Base-by-base conservation (phyloP, 257 asterid genomes). In the Mitragyna speciosa region DNA sequence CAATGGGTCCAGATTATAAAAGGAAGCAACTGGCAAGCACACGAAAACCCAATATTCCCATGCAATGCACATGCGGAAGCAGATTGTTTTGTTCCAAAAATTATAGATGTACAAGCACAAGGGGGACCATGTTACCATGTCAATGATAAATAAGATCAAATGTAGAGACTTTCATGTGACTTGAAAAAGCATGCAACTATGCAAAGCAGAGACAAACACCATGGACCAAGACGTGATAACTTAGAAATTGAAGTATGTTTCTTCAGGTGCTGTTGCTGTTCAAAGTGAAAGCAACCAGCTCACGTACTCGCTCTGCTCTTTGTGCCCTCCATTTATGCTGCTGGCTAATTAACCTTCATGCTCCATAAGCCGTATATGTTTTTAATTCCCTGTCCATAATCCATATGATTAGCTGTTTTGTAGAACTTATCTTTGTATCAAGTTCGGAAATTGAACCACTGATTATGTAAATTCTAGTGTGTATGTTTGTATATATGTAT, bases 201-300 rank as follows among this genome's bases (percentile, higher is more conserved):
- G 63, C 69, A 64, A 64, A n/a, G 49, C 28, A 54, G 28, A 45
- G 28, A 52, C 22, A 71, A 45, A 14, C 31, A 64, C 6, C 14
- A 17, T 64, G 80, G 80, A 76, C 64, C 14, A 30, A 9, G 73
- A 64, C 80, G 43, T 76, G 15, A 64, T 64, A 76, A 56, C 58
- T 67, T 61, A 36, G 39, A 4, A 63, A 19, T 75, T 28, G 24
- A n/a, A 76, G 64, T 66, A 30, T 30, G 31, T 30, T 76, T 76
- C 71, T 66, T 76, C 80, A 64, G 63, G 79, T 63, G 61, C 72
- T 4, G 63, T 24, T 64, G 80, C 64, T 64, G 73, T 76, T 76
- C 64, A 76, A 76, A 76, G 80, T 64, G 73, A 17, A 76, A 76
- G 64, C 63, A 64, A 76, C 54, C 63, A 76, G 16, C 64, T 36